Base-by-base conservation (phyloP, 2,329 filamentous ascomycete genomes). In the Xylaria hypoxylon region DNA sequence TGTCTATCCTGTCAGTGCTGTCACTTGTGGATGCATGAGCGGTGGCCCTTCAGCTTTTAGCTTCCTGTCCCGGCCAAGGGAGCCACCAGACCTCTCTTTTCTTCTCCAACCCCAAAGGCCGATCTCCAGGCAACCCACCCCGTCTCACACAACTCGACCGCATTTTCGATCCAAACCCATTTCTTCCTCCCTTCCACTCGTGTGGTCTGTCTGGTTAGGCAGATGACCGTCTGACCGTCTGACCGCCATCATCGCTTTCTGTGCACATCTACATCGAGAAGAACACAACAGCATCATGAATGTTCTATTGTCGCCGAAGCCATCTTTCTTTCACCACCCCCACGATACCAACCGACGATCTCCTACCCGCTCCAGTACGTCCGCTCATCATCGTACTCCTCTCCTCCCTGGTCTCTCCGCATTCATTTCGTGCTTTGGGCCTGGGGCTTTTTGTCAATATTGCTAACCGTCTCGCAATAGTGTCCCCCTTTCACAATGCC, bases 281-380 rank as follows among this genome's bases (percentile, higher is more conserved):
- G 7, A 44, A 28, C 28, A 48, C 7, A 48, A n/a, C 42, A 35
- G 13, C 77, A 84, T 70, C 64, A 90, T 90, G 88, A 89, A 89
- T 78, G 82, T 88, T 77, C 77, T 90, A 78, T 78, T 90, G 70
- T 85, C 86, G 74, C 84, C 86, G 72, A 87, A 89, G 77, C 86
- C 86, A 59, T 81, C 86, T 66, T 80, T 85, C 72, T 86, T 89
- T 74, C 84, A 85, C 76, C 85, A 86, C 72, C 86, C 86, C 71
- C 85, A 87, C 84, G 85, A 88, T 74, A 80, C 81, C 68, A 79
- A 80, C 71, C 83, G 85, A 70, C 82, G 83, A 70, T 88, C 86
- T 66, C 85, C 85, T 55, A 82, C 84, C 70, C 83, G 86, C 74
- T 83, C 84, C 67, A 79, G 87, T 89, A 82, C 75, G 87, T 83